Evolutionary conservation across 2,329 filamentous ascomycete species (phyloP).

Genomic region (Sphaerulina vaccinii): DNA sequence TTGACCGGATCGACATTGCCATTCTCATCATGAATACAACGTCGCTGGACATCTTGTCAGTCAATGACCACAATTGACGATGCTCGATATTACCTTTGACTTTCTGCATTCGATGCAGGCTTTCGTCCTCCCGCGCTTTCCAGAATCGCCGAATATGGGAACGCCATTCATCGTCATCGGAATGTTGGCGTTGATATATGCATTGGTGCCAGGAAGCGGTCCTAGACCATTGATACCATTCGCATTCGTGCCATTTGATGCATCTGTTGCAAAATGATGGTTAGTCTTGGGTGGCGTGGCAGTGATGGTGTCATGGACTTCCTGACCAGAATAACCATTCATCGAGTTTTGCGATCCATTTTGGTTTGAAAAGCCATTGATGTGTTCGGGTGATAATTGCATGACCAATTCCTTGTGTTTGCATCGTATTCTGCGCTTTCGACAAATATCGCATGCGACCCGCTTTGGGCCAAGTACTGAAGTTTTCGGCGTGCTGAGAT

Average conservation of each 20-base stretch:
- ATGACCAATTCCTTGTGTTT: constrained; percentile 60
- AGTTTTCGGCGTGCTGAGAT: constrained; percentile 53
- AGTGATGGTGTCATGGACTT: constrained; percentile 32
- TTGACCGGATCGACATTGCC: constrained; percentile 65
- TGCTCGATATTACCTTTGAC: constrained; percentile 57
- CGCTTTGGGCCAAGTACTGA: constrained; percentile 60
- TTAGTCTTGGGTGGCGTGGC: constrained; percentile 27
- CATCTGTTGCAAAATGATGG: constrained; percentile 18
- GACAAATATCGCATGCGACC: constrained; percentile 62
- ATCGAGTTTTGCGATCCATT: constrained; percentile 15
- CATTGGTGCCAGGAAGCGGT: constrained; percentile 34
- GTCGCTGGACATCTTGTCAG: constrained; percentile 48
- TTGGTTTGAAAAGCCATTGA: constrained; percentile 16
- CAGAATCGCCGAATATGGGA: constrained; percentile 54
- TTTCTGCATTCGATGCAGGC: constrained; percentile 66
- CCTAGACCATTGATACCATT: constrained; percentile 18
- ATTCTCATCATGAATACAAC: constrained; percentile 65
- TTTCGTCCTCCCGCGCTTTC: constrained; percentile 52
- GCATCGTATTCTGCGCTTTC: constrained; percentile 61
- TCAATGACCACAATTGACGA: constrained; percentile 7
- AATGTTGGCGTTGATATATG: constrained; percentile 37
- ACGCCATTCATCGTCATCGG: constrained; percentile 55
- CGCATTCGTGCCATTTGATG: constrained; percentile 10
- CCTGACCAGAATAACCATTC: constrained; percentile 14
- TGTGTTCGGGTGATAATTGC: constrained; percentile 24